phyloP scores from a whole-genome alignment of 306 rosid species.

The Pyrus communis region DNA sequence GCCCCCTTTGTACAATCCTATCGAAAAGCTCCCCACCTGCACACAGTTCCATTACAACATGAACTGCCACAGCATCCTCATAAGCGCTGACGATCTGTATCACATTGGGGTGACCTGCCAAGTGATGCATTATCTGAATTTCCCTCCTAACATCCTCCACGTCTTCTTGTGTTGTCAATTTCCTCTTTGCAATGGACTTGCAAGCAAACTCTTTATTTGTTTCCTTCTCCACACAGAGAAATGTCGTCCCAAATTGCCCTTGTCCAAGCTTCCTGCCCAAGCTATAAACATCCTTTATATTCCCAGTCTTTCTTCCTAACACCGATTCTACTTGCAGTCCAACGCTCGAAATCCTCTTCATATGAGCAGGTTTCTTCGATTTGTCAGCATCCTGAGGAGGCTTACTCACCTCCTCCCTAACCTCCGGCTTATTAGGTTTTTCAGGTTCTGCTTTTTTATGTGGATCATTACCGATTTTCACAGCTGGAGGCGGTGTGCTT shows the following conservation, averaged over 20 bases:
- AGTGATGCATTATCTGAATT: slow-evolving; percentile 92
- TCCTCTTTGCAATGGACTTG: slow-evolving; percentile 82
- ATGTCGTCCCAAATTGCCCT: slow-evolving; percentile 92
- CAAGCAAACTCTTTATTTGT: slow-evolving; percentile 58
- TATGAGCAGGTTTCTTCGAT: slow-evolving; percentile 47
- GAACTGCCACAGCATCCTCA: slow-evolving; percentile 89
- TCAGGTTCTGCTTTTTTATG: slow-evolving; percentile 21
- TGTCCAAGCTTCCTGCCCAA: slow-evolving; percentile 87
- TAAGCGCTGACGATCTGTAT: slow-evolving; percentile 65
- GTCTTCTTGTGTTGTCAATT: slow-evolving; percentile 72
- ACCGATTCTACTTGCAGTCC: slow-evolving; percentile 76
- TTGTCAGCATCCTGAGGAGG: slow-evolving; percentile 28
- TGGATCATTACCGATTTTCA: slow-evolving; percentile 35
- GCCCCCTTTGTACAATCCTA: slow-evolving; percentile 88
- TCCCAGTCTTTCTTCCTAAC: slow-evolving; percentile 61
- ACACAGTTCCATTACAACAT: slow-evolving; percentile 82
- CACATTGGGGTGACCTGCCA: slow-evolving; percentile 88
- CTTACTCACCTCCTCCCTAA: slow-evolving; percentile 12
- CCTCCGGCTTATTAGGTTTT: slow-evolving; percentile 7
- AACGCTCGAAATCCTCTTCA: slow-evolving; percentile 52
- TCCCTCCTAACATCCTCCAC: slow-evolving; percentile 92
- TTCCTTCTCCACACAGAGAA: slow-evolving; percentile 58
- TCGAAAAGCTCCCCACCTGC: slow-evolving; percentile 91
- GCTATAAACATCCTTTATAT: slow-evolving; percentile 57
- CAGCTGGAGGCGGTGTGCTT: slow-evolving; percentile 55